Percentiles rank a stretch among this genome's conserved stretches.
These are phyloP conservation scores for Saraca asoca DNA, from an alignment of 331 rosid genomes.

Conservation along the genomic window DNA sequence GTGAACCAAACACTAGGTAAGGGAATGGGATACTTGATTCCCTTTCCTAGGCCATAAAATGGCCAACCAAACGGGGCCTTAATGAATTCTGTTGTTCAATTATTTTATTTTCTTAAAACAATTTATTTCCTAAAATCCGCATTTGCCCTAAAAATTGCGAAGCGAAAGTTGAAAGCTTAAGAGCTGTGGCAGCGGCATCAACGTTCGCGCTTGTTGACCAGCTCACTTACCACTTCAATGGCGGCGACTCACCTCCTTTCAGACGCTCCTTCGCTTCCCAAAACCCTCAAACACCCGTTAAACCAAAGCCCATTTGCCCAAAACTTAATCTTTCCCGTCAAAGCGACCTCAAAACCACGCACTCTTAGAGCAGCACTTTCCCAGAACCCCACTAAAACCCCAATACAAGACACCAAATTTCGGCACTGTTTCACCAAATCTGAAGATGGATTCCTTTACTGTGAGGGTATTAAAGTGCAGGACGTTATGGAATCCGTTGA, in stretches of 20 bases:
- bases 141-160: too few relatives aligned
- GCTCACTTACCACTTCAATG: slow-evolving; percentile 41
- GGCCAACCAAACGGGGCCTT: too few relatives aligned
- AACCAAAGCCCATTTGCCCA: slow-evolving; percentile 42
- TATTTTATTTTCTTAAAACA: too few relatives aligned
- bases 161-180: too few relatives aligned
- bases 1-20: too few relatives aligned
- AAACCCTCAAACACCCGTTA: slow-evolving; percentile 33
- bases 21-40: too few relatives aligned
- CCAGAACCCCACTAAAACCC: slow-evolving; percentile 49
- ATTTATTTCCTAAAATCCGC: too few relatives aligned
- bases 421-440: slow-evolving; percentile 76
- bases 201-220: too few relatives aligned
- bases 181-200: too few relatives aligned
- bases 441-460: slow-evolving; percentile 77
- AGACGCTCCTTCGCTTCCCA: slow-evolving; percentile 46
- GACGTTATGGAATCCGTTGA: slow-evolving; percentile 87
- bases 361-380: slow-evolving; percentile 54
- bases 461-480: slow-evolving; percentile 74
- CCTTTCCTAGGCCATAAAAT: too few relatives aligned
- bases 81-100: too few relatives aligned
- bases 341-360: slow-evolving; percentile 35
- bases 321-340: slow-evolving; percentile 36
- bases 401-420: slow-evolving; percentile 40
- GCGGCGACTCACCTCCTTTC: slow-evolving; percentile 53